A percentile compares a stretch with the other conserved stretches of the same genome.
Evolutionary conservation across 306 rosid genomes (phyloP).

Genomic region (Lotus japonicus): DNA sequence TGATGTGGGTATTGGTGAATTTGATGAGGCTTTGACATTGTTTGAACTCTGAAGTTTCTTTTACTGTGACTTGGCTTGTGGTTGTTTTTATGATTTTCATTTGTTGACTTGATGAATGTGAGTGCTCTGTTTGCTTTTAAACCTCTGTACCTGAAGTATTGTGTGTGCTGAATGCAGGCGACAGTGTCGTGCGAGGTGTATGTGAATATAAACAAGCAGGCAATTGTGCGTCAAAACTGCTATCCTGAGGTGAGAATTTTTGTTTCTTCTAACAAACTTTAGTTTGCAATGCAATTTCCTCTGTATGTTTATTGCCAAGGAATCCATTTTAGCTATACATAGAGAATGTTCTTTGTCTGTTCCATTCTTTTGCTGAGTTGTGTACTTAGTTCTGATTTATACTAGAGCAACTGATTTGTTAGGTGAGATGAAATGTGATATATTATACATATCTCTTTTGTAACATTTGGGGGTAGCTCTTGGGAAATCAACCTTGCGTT

Average conservation of each 20-base stretch:
- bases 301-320: neutral
- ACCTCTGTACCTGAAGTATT: neutral
- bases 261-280: neutral
- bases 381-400: neutral
- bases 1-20: no score
- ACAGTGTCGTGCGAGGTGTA: conserved; percentile 64
- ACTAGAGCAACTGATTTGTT: neutral
- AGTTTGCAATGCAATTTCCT: neutral
- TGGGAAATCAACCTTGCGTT: neutral
- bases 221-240: conserved; percentile 68
- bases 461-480: neutral
- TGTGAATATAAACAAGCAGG: conserved; percentile 47
- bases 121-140: neutral
- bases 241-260: conserved; percentile 70
- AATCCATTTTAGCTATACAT: neutral
- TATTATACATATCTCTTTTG: neutral
- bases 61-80: neutral
- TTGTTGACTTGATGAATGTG: neutral
- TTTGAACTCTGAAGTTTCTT: no score
- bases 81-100: neutral
- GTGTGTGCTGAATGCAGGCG: conserved; percentile 43
- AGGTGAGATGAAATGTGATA: neutral
- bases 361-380: neutral
- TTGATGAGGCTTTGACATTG: no score
- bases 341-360: neutral